Evolutionary conservation across 805 yeast genomes (phyloP).

Genomic region (Lachancea sp.): DNA sequence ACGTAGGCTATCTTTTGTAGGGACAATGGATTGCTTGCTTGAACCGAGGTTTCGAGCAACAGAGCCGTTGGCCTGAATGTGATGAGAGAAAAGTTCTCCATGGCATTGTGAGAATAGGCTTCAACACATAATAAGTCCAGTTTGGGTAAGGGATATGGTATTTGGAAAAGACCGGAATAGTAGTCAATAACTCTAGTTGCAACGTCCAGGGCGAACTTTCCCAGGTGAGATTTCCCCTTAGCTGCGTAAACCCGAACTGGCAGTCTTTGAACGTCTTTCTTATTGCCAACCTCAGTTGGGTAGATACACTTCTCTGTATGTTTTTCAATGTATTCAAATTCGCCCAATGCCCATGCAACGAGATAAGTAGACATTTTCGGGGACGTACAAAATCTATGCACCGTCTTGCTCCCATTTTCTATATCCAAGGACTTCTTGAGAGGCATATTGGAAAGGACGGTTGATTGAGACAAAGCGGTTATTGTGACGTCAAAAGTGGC

Average conservation of each 20-base stretch:
- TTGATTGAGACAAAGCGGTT: slow-evolving; percentile 44
- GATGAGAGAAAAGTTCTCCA: slow-evolving; percentile 88
- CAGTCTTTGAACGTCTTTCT: slow-evolving; percentile 32
- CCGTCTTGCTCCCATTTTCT: slow-evolving; percentile 35
- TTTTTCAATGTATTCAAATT: slow-evolving; percentile 54
- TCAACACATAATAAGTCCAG: slow-evolving; percentile 67
- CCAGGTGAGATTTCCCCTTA: slow-evolving; percentile 46
- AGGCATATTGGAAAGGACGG: slow-evolving; percentile 66
- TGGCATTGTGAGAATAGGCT: slow-evolving; percentile 77
- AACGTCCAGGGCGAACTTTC: slow-evolving; percentile 54
- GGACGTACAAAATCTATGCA: slow-evolving; percentile 53
- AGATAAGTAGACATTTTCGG: slow-evolving; percentile 70
- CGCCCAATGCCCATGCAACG: slow-evolving; percentile 69
- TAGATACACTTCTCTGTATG: slow-evolving; percentile 32
- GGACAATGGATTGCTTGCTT: slow-evolving; percentile 35
- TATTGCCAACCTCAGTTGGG: slow-evolving; percentile 11
- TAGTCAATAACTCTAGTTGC: slow-evolving; percentile 61
- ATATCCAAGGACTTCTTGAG: slow-evolving; percentile 37
- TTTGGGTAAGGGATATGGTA: slow-evolving; percentile 75
- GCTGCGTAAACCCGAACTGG: slow-evolving; percentile 69
- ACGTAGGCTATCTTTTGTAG: slow-evolving; percentile 75
- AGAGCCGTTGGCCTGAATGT: slow-evolving; percentile 58
- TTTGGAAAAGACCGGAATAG: slow-evolving; percentile 59
- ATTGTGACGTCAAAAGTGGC: slow-evolving; percentile 57
- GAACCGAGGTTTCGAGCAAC: slow-evolving; percentile 30